phyloP scores from a whole-genome alignment of 345 rosid genomes.

The Corchorus capsularis region DNA sequence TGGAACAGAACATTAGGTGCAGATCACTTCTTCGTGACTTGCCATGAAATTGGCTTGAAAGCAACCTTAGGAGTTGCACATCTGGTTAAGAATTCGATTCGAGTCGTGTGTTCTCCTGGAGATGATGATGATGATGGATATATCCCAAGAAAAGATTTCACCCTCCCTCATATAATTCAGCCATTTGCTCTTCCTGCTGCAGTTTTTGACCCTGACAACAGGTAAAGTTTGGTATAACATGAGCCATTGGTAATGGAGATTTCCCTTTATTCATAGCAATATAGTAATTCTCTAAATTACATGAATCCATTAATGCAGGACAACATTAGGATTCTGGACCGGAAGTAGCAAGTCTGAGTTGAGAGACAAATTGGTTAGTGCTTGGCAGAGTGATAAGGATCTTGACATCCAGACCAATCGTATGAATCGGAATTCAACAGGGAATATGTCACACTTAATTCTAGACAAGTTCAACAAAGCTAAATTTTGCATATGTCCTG shows the following conservation, averaged over 20 bases:
- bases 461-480: constrained; percentile 77
- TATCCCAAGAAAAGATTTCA: constrained; percentile 90
- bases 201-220: constrained; percentile 64
- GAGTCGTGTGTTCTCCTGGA: constrained; percentile 89
- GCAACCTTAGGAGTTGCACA: constrained; percentile 72
- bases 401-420: constrained; percentile 80
- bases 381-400: constrained; percentile 88
- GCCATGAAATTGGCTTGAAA: constrained; percentile 88
- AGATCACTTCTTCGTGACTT: constrained; percentile 92
- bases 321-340: constrained; percentile 85
- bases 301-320: constrained; percentile 45
- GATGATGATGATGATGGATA: constrained; percentile 79
- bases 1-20: constrained; percentile 95
- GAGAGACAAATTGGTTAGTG: constrained; percentile 73
- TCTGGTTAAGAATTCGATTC: constrained; percentile 77
- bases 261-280: neutral
- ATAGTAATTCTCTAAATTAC: neutral
- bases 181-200: constrained; percentile 89
- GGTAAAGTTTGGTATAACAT: constrained; percentile 37
- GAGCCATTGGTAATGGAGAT: neutral
- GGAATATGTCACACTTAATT: constrained; percentile 46
- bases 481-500: constrained; percentile 89
- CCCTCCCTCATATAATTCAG: constrained; percentile 86
- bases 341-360: constrained; percentile 83
- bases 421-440: constrained; percentile 62